phyloP scores from a whole-genome alignment of 2,329 filamentous ascomycete species.

The Trichoderma polysporum region DNA sequence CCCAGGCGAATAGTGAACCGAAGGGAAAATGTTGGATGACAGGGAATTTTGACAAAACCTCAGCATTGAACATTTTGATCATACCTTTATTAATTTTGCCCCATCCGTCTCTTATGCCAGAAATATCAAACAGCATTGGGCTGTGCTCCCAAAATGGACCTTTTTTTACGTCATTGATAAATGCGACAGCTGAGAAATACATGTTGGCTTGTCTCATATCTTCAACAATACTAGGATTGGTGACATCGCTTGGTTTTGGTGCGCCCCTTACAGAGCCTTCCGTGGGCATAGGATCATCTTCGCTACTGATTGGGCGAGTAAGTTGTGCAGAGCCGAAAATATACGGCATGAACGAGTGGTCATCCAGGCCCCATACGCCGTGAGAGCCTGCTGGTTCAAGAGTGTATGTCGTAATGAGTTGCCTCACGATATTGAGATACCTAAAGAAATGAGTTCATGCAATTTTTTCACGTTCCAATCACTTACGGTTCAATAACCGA shows the following conservation, averaged over 20 bases:
- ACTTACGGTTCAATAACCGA: constrained; percentile 79
- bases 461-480: background rate
- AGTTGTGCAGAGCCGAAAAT: constrained; percentile 93
- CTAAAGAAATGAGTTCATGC: constrained; percentile 41
- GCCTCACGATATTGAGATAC: constrained; percentile 77
- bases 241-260: constrained; percentile 69
- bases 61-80: constrained; percentile 99
- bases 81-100: constrained; percentile 99
- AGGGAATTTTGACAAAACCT: constrained; percentile 94
- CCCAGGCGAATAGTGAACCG: constrained; percentile 77
- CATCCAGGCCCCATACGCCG: constrained; percentile 97
- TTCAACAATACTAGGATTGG: constrained; percentile 63
- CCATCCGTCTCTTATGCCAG: constrained; percentile 89
- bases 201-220: constrained; percentile 68
- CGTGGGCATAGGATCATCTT: constrained; percentile 62
- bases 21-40: constrained; percentile 97
- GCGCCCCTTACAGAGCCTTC: constrained; percentile 75
- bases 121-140: constrained; percentile 91
- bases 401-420: constrained; percentile 84
- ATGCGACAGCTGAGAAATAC: constrained; percentile 94
- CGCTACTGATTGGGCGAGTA: constrained; percentile 65
- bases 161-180: constrained; percentile 95
- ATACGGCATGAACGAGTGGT: constrained; percentile 92
- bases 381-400: constrained; percentile 95
- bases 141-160: constrained; percentile 98